Percentiles rank a stretch among this genome's conserved stretches.
Conservation (phyloP, 2,329 filamentous ascomycete genomes). For the Pseudogymnoascus sp. region DNA sequence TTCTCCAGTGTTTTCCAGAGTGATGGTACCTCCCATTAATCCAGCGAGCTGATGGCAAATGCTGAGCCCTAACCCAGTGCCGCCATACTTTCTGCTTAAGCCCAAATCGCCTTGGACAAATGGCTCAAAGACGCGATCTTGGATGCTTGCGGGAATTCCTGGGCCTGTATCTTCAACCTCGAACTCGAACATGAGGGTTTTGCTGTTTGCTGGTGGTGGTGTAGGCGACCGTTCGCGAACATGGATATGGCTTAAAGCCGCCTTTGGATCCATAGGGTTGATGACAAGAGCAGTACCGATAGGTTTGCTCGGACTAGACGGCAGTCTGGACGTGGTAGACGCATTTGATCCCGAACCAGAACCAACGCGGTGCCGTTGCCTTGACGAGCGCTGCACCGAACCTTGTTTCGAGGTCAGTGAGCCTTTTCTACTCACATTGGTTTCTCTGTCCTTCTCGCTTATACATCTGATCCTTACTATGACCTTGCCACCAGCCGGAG, state of each 20-base stretch:
- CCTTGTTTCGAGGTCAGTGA: slow-evolving; percentile 20
- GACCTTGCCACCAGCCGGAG: slow-evolving; percentile 67
- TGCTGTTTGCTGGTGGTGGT: slow-evolving; percentile 53
- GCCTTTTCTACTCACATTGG: slow-evolving; percentile 22
- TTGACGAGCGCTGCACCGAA: slow-evolving; percentile 20
- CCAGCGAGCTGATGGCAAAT: slow-evolving; percentile 82
- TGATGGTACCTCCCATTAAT: slow-evolving; percentile 74
- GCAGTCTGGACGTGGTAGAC: slow-evolving; percentile 41
- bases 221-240: slow-evolving; percentile 50
- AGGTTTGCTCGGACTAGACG: slow-evolving; percentile 25
- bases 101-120: slow-evolving; percentile 91
- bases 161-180: slow-evolving; percentile 84
- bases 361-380: slow-evolving; percentile 21
- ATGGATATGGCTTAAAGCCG: slow-evolving; percentile 26
- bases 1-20: slow-evolving; percentile 56
- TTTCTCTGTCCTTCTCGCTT: slow-evolving; percentile 40
- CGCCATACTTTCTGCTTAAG: slow-evolving; percentile 81
- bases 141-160: slow-evolving; percentile 71
- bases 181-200: slow-evolving; percentile 72
- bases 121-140: slow-evolving; percentile 81
- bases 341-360: slow-evolving; percentile 37
- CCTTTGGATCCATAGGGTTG: slow-evolving; percentile 47
- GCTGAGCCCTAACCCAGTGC: slow-evolving; percentile 78
- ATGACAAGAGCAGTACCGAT: slow-evolving; percentile 50
- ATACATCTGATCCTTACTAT: slow-evolving; percentile 68